These are phyloP conservation scores for Apophysomyces ossiformis DNA, from an alignment of 371 early-diverging fungal species.

Conservation along the genomic window DNA sequence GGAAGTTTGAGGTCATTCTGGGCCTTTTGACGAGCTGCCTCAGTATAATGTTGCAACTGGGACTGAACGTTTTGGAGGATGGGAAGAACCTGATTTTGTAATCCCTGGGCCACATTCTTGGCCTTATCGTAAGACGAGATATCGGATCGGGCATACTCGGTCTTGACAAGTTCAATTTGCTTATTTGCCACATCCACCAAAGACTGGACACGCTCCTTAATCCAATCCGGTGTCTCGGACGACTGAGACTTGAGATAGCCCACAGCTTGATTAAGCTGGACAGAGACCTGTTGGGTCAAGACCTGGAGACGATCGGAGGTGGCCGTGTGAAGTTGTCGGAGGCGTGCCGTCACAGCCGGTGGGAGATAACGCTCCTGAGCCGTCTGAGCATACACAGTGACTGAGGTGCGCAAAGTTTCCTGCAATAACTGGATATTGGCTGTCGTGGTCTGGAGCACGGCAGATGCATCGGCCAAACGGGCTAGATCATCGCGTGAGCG, in stretches of 20 bases:
- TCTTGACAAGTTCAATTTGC: conserved; percentile 45
- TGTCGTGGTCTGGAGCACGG: conserved; percentile 25
- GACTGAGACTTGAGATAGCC: conserved; percentile 51
- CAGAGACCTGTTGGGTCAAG: conserved; percentile 34
- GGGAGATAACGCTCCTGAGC: conserved; percentile 36
- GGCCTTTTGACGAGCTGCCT: conserved; percentile 26
- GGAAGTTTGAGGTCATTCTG: conserved; percentile 33
- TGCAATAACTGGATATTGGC: conserved; percentile 34
- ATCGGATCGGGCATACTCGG: conserved; percentile 53
- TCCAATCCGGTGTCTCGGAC: conserved; percentile 50
- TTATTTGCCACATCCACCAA: conserved; percentile 46
- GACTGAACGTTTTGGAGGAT: conserved; percentile 52
- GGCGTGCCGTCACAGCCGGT: conserved; percentile 24
- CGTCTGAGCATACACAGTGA: conserved; percentile 34
- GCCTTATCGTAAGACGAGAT: conserved; percentile 55
- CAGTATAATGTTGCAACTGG: conserved; percentile 35
- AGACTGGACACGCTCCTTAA: conserved; percentile 49
- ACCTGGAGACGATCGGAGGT: conserved; percentile 22
- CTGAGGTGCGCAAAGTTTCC: conserved; percentile 29
- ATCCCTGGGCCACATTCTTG: conserved; percentile 44
- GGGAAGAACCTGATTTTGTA: conserved; percentile 61
- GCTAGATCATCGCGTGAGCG: conserved; percentile 31
- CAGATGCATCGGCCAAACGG: conserved; percentile 29
- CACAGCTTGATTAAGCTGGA: conserved; percentile 33
- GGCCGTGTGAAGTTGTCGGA: conserved; percentile 27